A percentile compares a stretch with the other conserved stretches of the same genome.
Conservation (phyloP, 805 yeast genomes). For the Metschnikowia similis region DNA sequence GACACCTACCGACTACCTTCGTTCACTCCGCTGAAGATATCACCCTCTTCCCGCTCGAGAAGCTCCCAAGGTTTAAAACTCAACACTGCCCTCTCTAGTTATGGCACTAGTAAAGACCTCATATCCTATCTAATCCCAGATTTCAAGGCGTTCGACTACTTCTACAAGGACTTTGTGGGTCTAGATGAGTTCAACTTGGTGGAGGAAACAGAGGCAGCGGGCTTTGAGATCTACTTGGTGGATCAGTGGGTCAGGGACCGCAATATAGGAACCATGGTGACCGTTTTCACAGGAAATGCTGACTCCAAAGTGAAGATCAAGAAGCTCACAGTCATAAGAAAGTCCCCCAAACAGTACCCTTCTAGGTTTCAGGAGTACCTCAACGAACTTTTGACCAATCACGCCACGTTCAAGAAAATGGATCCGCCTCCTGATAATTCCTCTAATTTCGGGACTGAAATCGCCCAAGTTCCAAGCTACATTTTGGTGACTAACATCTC, state of each 20-base stretch:
- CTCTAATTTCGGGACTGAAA: conserved; percentile 1
- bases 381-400: conserved; percentile 59
- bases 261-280: conserved; percentile 59
- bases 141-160: conserved; percentile 46
- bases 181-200: conserved; percentile 35
- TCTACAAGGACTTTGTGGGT: conserved; percentile 36
- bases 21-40: not conserved
- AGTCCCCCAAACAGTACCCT: conserved; percentile 46
- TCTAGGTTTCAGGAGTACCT: conserved; percentile 54
- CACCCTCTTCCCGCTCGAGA: not conserved
- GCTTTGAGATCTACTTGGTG: conserved; percentile 86
- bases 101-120: conserved; percentile 13
- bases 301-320: conserved; percentile 57
- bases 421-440: not conserved
- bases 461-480: conserved; percentile 23
- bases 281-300: conserved; percentile 82
- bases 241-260: conserved; percentile 92
- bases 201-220: conserved; percentile 50
- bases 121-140: conserved; percentile 53
- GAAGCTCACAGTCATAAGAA: conserved; percentile 51
- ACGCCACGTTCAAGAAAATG: conserved; percentile 62
- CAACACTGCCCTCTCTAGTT: not conserved
- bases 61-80: not conserved
- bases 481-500: conserved; percentile 81
- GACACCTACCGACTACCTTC: conserved; percentile 2